These are phyloP conservation scores for Pseudoneurospora amorphoporcata DNA, from an alignment of 495 filamentous ascomycete species.

Conservation along the genomic window DNA sequence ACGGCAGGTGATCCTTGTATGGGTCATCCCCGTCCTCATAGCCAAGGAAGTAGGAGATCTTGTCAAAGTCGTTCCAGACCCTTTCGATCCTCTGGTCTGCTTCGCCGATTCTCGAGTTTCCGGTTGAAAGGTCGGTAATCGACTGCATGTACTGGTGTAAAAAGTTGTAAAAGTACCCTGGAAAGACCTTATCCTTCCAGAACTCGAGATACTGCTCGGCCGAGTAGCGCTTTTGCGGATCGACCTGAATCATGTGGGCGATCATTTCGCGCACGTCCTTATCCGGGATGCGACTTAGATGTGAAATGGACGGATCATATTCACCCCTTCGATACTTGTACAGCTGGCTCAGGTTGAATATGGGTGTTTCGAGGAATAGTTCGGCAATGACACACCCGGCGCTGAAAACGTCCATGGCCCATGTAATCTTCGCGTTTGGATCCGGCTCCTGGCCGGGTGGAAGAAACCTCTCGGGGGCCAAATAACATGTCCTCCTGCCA, in stretches of 20 bases:
- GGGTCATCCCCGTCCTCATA: constrained; percentile 42
- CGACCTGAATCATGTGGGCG: constrained; percentile 87
- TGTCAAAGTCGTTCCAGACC: constrained; percentile 91
- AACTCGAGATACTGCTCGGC: constrained; percentile 92
- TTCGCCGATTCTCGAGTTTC: constrained; percentile 55
- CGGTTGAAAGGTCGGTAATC: constrained; percentile 87
- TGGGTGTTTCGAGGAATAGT: constrained; percentile 87
- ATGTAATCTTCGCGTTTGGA: constrained; percentile 48
- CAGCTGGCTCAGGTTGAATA: constrained; percentile 86
- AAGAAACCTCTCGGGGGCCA: constrained; percentile 89
- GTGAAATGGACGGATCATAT: constrained; percentile 73
- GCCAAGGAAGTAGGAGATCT: constrained; percentile 87
- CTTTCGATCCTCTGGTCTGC: constrained; percentile 89
- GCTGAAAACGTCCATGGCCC: constrained; percentile 99
- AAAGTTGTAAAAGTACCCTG: constrained; percentile 92
- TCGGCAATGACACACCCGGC: constrained; percentile 96
- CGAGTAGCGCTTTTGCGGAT: constrained; percentile 83
- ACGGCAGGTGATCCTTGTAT: constrained; percentile 19
- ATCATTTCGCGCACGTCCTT: constrained; percentile 78
- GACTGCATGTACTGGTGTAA: constrained; percentile 94
- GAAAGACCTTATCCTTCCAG: constrained; percentile 85
- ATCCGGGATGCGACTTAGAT: constrained; percentile 80
- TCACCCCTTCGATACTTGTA: constrained; percentile 88
- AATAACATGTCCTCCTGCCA: constrained; percentile 85
- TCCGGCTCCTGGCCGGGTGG: constrained; percentile 53